Evolutionary conservation across 1,284 basidiomycete species (phyloP).

Genomic region (Vanrija sp.): DNA sequence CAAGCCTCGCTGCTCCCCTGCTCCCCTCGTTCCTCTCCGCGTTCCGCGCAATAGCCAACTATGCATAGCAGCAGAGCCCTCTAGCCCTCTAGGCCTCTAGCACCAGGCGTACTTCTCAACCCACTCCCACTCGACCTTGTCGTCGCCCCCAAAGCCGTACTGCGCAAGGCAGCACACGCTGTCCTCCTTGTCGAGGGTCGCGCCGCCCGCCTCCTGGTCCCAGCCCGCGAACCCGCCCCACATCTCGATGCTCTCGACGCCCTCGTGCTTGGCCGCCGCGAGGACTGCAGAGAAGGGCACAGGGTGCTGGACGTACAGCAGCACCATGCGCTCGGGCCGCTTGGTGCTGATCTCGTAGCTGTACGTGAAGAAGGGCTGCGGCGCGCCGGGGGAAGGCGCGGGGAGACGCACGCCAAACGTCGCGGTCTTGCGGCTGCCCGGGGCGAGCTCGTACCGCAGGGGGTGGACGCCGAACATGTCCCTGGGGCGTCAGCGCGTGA

Average conservation of each 20-base stretch:
- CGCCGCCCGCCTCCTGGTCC: slow-evolving; percentile 1
- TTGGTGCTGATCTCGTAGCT: not conserved
- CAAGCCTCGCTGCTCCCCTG: no score
- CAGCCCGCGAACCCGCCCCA: slow-evolving; percentile 7
- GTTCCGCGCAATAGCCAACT: no score
- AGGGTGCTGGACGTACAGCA: slow-evolving; percentile 1
- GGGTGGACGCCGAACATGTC: slow-evolving; percentile 6
- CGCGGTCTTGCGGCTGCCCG: not conserved
- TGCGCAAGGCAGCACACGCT: slow-evolving; percentile 5
- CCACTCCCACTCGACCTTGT: slow-evolving; percentile 13
- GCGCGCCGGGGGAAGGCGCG: not conserved
- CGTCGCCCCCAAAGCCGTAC: slow-evolving; percentile 5
- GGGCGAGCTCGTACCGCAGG: slow-evolving; percentile 3
- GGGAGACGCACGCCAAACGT: slow-evolving; percentile 7
- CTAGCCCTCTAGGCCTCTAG: no score
- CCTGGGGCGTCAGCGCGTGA: not conserved
- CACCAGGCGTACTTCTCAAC: slow-evolving; percentile 6
- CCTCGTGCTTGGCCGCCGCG: slow-evolving; percentile 9
- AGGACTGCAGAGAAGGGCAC: slow-evolving; percentile 6
- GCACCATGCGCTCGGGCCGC: not conserved
- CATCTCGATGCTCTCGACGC: slow-evolving; percentile 1
- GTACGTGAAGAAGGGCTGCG: slow-evolving; percentile 8
- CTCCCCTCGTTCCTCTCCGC: no score
- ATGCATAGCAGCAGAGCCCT: no score
- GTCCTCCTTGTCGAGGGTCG: slow-evolving; percentile 1